Base-by-base conservation (phyloP, 108 stramenopile species). In the Fragilariopsis cylindrus region DNA sequence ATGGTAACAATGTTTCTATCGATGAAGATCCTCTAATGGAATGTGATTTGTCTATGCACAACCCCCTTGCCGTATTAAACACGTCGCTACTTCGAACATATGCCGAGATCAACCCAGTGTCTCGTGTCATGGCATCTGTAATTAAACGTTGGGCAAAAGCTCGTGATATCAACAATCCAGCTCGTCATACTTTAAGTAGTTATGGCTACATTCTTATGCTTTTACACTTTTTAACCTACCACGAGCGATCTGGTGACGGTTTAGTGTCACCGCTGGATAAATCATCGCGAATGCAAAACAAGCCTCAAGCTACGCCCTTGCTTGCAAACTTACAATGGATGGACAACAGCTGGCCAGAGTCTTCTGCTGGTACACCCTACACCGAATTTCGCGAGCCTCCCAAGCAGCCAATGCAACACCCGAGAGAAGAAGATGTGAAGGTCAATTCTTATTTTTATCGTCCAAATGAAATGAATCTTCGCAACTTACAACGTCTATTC, bases 161-260 rank as follows among this genome's bases (percentile, higher is more conserved):
- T 42, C 82, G 98, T 42, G 87, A 90, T 65, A 97, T 99, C 42
- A 99, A 99, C 88, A 87, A 93, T 62, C 97, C 99, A 47, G 83
- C 90, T 43, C 87, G 92, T 53, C 96, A 97, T 60, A 99, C 98
- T 18, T 84, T 99, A 71, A 93, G 91, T 77, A 93, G 93, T 63
- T 99, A 99, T 77, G 99, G 97, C 4, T 99, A 97, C 85, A 85
- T 99, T 69, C 73, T 99, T 39, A 92, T 94, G 89, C 81, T 99
- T 41, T 68, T 98, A 46, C 92, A 97, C 74, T 99, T 92, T 88
- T 87, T 99, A 60, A 98, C 90, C 8, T 87, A 78, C 58, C 88
- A 90, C 53, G 71, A 83, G 67, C 80, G 81, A 60, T 81, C 81
- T 19, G 77, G 79, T 5, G 81, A 88, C 65, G 90, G 93, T 18